Conservation (phyloP, 306 rosid species). For the Quercus berberidifolia region DNA sequence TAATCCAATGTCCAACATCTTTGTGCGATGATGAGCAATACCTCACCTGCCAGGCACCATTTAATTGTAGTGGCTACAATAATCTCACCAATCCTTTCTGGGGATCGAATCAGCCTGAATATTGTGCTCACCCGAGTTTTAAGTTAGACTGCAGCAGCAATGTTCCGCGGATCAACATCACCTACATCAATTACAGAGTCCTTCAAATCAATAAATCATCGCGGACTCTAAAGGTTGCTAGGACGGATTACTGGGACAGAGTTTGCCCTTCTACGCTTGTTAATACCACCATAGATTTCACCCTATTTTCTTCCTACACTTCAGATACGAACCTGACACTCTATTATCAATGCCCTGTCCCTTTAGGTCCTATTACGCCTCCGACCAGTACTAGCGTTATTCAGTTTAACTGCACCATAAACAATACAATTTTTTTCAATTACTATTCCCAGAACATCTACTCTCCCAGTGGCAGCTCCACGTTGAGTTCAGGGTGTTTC, state of each 20-base stretch:
- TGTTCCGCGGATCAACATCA: slow-evolving; percentile 17
- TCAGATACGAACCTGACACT: slow-evolving; percentile 20
- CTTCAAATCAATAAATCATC: slow-evolving; percentile 20
- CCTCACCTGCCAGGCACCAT: slow-evolving; percentile 26
- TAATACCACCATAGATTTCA: slow-evolving; percentile 15
- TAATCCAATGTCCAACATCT: slow-evolving; percentile 21
- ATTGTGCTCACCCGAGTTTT: slow-evolving; percentile 53
- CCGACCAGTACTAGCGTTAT: too few species aligned
- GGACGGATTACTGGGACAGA: slow-evolving; percentile 43
- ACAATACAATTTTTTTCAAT: too few species aligned
- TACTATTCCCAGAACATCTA: too few species aligned
- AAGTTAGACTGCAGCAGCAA: slow-evolving; percentile 32
- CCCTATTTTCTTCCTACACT: slow-evolving; percentile 18
- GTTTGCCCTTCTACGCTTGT: slow-evolving; percentile 19
- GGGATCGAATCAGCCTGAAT: slow-evolving; percentile 35
- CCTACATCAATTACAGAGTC: slow-evolving; percentile 18
- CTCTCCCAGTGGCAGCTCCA: too few species aligned
- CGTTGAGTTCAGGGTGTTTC: too few species aligned
- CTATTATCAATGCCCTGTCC: slow-evolving; percentile 38
- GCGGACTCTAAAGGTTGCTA: slow-evolving; percentile 28
- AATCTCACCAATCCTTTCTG: slow-evolving; percentile 45
- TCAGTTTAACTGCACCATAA: too few species aligned
- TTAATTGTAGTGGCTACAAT: slow-evolving; percentile 16
- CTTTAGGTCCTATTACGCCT: background rate
- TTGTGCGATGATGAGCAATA: slow-evolving; percentile 14